Conservation (phyloP, 2,329 filamentous ascomycete genomes). For the Exophiala sp. region DNA sequence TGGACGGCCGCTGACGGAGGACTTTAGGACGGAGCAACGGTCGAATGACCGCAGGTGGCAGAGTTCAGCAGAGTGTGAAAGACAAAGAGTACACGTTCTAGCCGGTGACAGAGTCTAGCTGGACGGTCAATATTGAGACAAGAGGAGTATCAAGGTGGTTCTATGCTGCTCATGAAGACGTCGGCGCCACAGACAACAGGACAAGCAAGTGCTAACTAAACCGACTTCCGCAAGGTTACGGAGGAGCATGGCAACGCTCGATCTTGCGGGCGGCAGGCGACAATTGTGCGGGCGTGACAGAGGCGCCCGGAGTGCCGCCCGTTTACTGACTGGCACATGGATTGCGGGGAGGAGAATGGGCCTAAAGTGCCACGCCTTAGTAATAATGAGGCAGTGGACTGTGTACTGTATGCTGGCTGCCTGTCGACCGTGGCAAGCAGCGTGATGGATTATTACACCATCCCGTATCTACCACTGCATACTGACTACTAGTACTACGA, state of each 20-base stretch:
- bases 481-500: neutral
- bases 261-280: neutral
- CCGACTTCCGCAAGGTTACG: neutral
- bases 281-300: neutral
- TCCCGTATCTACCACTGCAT: neutral
- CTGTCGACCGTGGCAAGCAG: neutral
- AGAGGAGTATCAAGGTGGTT: slow-evolving; percentile 1
- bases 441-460: neutral
- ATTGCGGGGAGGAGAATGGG: neutral
- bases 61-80: neutral
- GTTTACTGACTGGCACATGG: neutral
- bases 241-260: neutral
- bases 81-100: neutral
- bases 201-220: neutral
- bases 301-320: neutral
- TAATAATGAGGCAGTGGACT: no score
- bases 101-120: neutral
- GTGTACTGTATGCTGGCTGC: no score
- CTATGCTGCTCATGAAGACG: neutral
- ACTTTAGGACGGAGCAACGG: neutral
- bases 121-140: neutral
- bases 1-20: neutral
- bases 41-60: neutral
- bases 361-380: neutral
- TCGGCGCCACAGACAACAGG: neutral